Evolutionary conservation across 495 filamentous ascomycete genomes (phyloP).

Genomic region (Trichoderma erinaceum): DNA sequence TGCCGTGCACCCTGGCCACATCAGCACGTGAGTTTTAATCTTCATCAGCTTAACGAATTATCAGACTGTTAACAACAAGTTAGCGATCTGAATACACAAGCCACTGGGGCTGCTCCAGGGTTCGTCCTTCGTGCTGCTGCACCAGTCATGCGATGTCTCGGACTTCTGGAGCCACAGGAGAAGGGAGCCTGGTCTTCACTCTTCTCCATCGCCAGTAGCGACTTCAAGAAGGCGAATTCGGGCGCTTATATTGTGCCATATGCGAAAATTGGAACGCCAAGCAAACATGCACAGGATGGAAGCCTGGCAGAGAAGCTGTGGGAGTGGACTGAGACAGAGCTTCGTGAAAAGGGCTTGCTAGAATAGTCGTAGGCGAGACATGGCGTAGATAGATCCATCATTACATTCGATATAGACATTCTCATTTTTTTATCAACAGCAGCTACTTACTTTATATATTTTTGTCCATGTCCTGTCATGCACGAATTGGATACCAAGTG

Average conservation of each 20-base stretch:
- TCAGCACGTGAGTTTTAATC: constrained; percentile 16
- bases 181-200: constrained; percentile 21
- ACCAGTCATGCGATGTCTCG: constrained; percentile 18
- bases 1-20: constrained; percentile 38
- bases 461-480: too few species aligned
- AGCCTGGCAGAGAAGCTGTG: constrained; percentile 24
- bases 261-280: constrained; percentile 20
- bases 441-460: too few species aligned
- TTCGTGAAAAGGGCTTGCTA: constrained; percentile 21
- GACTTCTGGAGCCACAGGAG: constrained; percentile 17
- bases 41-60: background rate
- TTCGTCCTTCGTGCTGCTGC: constrained; percentile 14
- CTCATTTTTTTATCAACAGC: too few species aligned
- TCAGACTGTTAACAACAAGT: background rate
- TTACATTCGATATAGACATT: too few species aligned
- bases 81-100: constrained; percentile 17
- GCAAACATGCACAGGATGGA: constrained; percentile 17
- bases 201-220: constrained; percentile 20
- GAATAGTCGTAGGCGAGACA: background rate
- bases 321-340: constrained; percentile 27
- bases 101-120: constrained; percentile 9
- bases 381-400: background rate
- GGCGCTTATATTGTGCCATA: constrained; percentile 19
- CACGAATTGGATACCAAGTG: too few species aligned
- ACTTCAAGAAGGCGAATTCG: constrained; percentile 15